These are phyloP conservation scores for Ganoderma multipileum DNA, from an alignment of 1,284 basidiomycete genomes.

Conservation along the genomic window DNA sequence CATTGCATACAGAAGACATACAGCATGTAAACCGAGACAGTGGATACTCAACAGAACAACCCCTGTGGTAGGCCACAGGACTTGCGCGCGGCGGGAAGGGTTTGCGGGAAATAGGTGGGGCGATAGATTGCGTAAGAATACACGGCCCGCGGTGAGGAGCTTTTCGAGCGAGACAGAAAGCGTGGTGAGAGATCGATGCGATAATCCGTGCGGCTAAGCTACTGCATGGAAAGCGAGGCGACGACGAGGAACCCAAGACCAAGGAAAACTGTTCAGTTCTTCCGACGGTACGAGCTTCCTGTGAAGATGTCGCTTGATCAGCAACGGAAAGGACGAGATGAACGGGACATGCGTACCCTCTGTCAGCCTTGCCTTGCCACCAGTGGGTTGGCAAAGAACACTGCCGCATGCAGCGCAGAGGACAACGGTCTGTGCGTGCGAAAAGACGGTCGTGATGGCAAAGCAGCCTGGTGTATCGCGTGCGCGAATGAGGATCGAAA, in stretches of 20 bases:
- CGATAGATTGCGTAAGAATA: slow-evolving; percentile 33
- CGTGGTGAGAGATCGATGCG: slow-evolving; percentile 36
- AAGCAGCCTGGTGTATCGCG: slow-evolving; percentile 76
- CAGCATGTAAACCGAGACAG: slow-evolving; percentile 19
- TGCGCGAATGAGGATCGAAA: slow-evolving; percentile 1
- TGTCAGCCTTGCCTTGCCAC: slow-evolving; percentile 97
- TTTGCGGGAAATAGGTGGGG: slow-evolving; percentile 26
- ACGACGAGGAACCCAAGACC: slow-evolving; percentile 32
- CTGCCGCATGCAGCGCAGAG: slow-evolving; percentile 93
- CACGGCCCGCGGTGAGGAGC: slow-evolving; percentile 34
- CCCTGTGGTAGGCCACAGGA: neutral
- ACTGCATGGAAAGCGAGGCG: slow-evolving; percentile 31
- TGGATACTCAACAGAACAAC: slow-evolving; percentile 11
- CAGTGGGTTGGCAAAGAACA: slow-evolving; percentile 98
- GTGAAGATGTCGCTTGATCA: slow-evolving; percentile 22
- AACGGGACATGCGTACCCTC: slow-evolving; percentile 75
- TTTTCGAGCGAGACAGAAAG: slow-evolving; percentile 33
- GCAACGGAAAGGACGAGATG: slow-evolving; percentile 9
- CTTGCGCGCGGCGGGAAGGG: slow-evolving; percentile 4
- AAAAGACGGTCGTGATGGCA: slow-evolving; percentile 95
- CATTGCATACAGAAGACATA: slow-evolving; percentile 17
- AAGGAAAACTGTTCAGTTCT: slow-evolving; percentile 67
- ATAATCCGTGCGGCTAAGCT: slow-evolving; percentile 35
- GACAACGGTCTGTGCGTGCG: slow-evolving; percentile 94
- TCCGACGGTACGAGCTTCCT: slow-evolving; percentile 90